Conservation (phyloP, 192 early-diverging fungal genomes). For the Coemansia aciculifera region DNA sequence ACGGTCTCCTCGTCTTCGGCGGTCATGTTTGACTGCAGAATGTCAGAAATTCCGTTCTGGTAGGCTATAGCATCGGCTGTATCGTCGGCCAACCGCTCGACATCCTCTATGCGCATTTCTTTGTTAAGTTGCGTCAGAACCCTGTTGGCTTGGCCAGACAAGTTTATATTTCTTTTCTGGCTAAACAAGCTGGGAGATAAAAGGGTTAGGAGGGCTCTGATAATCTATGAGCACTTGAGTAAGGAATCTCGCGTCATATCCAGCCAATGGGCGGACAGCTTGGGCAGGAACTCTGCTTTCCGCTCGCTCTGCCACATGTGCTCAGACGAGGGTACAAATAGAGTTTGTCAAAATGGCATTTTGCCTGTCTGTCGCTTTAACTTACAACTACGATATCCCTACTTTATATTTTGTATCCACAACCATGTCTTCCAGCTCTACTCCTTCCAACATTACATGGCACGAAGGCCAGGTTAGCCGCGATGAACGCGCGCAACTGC, state of each 20-base stretch:
- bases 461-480: constrained; percentile 75
- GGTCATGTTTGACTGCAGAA: constrained; percentile 73
- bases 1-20: constrained; percentile 87
- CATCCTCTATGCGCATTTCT: constrained; percentile 85
- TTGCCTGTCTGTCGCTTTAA: neutral
- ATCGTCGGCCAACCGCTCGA: constrained; percentile 93
- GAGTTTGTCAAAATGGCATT: neutral
- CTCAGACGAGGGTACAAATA: neutral
- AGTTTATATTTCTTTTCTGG: too few relatives aligned
- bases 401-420: neutral
- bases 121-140: constrained; percentile 68
- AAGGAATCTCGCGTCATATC: constrained; percentile 11
- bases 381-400: too few relatives aligned
- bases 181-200: neutral
- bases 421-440: constrained; percentile 13
- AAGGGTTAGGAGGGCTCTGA: neutral
- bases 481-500: constrained; percentile 68
- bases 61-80: constrained; percentile 95
- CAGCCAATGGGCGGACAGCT: constrained; percentile 13
- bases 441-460: constrained; percentile 89
- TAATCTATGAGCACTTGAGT: neutral
- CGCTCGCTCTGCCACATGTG: neutral
- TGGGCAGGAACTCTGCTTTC: neutral
- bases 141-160: neutral
- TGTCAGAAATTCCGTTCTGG: constrained; percentile 76